Conservation (phyloP, 169 alveolate species). For the Cryptosporidium bovis region DNA sequence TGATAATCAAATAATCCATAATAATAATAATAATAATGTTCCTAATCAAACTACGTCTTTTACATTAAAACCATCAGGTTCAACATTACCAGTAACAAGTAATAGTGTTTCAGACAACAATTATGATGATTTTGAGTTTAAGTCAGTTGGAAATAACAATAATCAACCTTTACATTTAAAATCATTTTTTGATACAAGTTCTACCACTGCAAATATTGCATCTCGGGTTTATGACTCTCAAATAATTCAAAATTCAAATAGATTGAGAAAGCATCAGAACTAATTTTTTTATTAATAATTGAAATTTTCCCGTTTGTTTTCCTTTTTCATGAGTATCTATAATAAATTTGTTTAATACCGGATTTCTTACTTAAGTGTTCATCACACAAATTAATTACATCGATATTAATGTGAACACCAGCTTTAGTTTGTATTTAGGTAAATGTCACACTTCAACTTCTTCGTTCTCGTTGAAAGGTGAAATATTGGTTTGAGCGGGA, state of each 20-base stretch:
- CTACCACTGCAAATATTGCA: conserved; percentile 43
- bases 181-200: conserved; percentile 46
- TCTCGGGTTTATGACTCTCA: conserved; percentile 52
- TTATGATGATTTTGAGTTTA: too few relatives aligned
- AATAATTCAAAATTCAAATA: conserved; percentile 15
- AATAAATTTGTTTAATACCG: too few relatives aligned
- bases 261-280: not conserved
- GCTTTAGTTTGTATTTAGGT: too few relatives aligned
- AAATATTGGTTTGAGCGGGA: too few relatives aligned
- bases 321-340: too few relatives aligned
- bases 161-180: conserved; percentile 54
- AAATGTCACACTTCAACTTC: too few relatives aligned
- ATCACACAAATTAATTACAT: too few relatives aligned
- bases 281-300: not conserved
- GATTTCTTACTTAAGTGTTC: too few relatives aligned
- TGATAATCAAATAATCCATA: not conserved
- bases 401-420: too few relatives aligned
- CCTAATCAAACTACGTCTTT: not conserved
- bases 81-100: not conserved
- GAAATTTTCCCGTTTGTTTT: too few relatives aligned
- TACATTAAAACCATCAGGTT: not conserved
- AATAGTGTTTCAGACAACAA: not conserved
- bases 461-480: too few relatives aligned
- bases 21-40: not conserved
- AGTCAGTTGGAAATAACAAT: not conserved